These are phyloP conservation scores for Monosporascus sp. DNA, from an alignment of 2,329 filamentous ascomycete genomes.

Conservation along the genomic window DNA sequence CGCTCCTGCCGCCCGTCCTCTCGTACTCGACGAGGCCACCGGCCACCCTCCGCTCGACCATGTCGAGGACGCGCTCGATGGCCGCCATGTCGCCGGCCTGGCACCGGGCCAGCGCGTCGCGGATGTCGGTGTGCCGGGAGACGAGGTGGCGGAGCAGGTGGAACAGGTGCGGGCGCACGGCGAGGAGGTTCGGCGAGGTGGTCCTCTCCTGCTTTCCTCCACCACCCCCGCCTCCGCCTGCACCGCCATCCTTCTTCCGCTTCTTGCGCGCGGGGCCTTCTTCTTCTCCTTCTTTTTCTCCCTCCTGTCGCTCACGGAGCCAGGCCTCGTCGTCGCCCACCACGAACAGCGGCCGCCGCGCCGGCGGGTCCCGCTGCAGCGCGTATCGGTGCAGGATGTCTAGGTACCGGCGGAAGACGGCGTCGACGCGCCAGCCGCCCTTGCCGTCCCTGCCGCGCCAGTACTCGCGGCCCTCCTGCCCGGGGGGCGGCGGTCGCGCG, in stretches of 20 bases:
- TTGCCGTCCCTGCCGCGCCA: conserved; percentile 76
- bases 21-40: conserved; percentile 66
- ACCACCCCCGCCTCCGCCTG: conserved; percentile 33
- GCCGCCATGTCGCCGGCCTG: conserved; percentile 65
- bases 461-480: conserved; percentile 70
- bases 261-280: conserved; percentile 32
- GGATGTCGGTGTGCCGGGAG: conserved; percentile 71
- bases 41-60: conserved; percentile 72
- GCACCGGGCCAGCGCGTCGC: conserved; percentile 72
- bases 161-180: conserved; percentile 90
- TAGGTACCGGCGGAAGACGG: conserved; percentile 79
- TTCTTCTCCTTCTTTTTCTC: conserved; percentile 24
- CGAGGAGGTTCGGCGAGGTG: conserved; percentile 58
- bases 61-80: conserved; percentile 68
- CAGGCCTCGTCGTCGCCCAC: conserved; percentile 48
- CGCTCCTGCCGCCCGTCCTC: conserved; percentile 42
- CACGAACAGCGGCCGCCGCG: conserved; percentile 67
- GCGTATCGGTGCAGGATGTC: conserved; percentile 83
- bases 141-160: conserved; percentile 82
- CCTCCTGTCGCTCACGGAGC: conserved; percentile 31
- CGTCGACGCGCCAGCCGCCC: conserved; percentile 85
- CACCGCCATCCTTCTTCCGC: conserved; percentile 40
- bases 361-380: conserved; percentile 59
- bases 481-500: conserved; percentile 56
- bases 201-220: conserved; percentile 37